Percentiles rank a stretch among this genome's conserved stretches.
These are phyloP conservation scores for Favolaschia claudopus DNA, from an alignment of 768 basidiomycete species.

Conservation along the genomic window DNA sequence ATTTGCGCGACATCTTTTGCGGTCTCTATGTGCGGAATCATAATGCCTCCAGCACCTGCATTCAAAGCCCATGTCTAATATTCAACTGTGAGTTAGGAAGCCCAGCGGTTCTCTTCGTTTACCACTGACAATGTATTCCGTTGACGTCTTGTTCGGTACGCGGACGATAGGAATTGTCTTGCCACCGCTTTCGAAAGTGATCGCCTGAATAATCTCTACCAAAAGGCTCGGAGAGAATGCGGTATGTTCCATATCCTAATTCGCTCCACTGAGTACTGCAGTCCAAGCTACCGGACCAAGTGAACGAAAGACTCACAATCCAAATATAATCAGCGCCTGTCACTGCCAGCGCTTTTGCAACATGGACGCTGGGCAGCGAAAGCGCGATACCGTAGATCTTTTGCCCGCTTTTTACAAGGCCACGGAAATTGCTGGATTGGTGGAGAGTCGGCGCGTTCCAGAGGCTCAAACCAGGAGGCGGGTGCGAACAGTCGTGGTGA, in stretches of 20 bases:
- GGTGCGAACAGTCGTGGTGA: too few species aligned
- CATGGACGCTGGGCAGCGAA: not conserved
- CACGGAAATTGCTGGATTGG: not conserved
- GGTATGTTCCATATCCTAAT: not conserved
- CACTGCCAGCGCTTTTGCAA: not conserved
- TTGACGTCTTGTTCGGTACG: conserved; percentile 6
- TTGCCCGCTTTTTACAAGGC: not conserved
- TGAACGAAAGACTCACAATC: not conserved
- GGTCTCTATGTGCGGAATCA: conserved; percentile 15
- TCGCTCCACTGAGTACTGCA: not conserved
- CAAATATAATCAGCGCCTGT: conserved; percentile 4
- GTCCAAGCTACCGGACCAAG: not conserved
- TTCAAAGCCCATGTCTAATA: conserved; percentile 7
- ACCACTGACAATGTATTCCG: not conserved
- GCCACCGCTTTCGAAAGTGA: not conserved
- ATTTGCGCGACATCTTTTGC: conserved; percentile 4
- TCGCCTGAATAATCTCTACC: not conserved
- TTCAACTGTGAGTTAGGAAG: not conserved
- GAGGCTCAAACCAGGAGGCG: too few species aligned
- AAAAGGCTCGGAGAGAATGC: not conserved
- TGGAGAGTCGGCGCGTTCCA: not conserved
- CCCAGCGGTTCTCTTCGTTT: not conserved
- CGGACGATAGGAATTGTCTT: conserved; percentile 16
- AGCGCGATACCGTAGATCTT: not conserved
- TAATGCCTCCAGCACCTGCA: conserved; percentile 17